These are phyloP conservation scores for Trichoderma pleuroti DNA, from an alignment of 2,329 filamentous ascomycete genomes.

Conservation along the genomic window DNA sequence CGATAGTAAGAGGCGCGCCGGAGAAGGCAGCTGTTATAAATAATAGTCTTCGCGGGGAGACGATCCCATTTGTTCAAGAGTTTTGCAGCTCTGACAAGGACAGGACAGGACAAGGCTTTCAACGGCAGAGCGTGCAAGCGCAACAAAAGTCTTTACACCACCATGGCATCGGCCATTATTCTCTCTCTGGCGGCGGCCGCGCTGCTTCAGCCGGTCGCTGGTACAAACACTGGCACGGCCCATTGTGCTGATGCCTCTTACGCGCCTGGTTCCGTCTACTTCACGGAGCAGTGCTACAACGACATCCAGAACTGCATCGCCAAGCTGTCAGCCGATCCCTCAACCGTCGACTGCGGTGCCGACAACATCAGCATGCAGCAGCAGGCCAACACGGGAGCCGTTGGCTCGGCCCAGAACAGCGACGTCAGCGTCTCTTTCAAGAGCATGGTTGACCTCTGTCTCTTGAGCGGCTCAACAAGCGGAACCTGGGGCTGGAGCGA, in stretches of 20 bases:
- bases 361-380: slow-evolving; percentile 15
- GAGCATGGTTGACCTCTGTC: slow-evolving; percentile 6
- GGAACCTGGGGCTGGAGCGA: slow-evolving; percentile 8
- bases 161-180: background rate
- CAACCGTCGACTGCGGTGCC: background rate
- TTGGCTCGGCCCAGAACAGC: background rate
- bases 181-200: slow-evolving; percentile 3
- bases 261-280: background rate
- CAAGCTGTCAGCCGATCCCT: slow-evolving; percentile 9
- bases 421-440: slow-evolving; percentile 4
- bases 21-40: background rate
- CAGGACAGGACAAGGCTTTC: background rate
- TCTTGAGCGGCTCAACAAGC: background rate
- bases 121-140: background rate
- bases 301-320: slow-evolving; percentile 8
- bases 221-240: background rate
- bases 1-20: background rate
- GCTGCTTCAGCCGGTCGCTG: background rate
- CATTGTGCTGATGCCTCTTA: background rate
- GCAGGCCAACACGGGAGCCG: slow-evolving; percentile 1
- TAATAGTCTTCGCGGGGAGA: background rate
- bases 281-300: background rate
- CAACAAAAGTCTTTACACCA: background rate
- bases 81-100: background rate
- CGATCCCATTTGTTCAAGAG: background rate